Percentiles rank a stretch among this genome's conserved stretches.
phyloP scores from a whole-genome alignment of 1,139 yeast species.

The Wickerhamiella pararugosa region DNA sequence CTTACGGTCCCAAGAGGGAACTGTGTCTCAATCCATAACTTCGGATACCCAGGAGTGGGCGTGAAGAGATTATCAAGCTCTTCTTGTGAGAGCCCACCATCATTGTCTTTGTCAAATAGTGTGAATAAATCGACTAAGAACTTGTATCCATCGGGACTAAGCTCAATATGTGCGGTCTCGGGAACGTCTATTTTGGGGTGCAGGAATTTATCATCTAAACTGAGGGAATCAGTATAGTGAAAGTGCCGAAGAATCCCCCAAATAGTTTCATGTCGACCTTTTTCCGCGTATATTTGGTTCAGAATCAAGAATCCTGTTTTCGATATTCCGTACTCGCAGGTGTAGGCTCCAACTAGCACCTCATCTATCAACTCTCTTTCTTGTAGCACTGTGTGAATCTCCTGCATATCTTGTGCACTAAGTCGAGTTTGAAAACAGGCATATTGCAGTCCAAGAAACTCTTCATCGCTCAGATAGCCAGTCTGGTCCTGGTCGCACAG shows the following conservation, averaged over 20 bases:
- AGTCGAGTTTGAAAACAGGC: slow-evolving; percentile 41
- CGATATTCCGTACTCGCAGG: slow-evolving; percentile 36
- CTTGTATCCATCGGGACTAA: slow-evolving; percentile 86
- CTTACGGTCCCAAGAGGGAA: slow-evolving; percentile 82
- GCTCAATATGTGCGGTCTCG: slow-evolving; percentile 65
- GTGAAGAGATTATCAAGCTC: slow-evolving; percentile 57
- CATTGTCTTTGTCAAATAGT: slow-evolving; percentile 82
- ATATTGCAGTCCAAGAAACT: slow-evolving; percentile 50
- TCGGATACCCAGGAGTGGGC: slow-evolving; percentile 89
- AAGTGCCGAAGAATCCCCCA: slow-evolving; percentile 87
- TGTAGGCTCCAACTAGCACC: neutral
- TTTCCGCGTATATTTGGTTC: slow-evolving; percentile 70
- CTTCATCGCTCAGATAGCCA: slow-evolving; percentile 56
- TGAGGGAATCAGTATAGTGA: slow-evolving; percentile 81
- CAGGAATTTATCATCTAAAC: slow-evolving; percentile 61
- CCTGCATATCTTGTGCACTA: slow-evolving; percentile 11
- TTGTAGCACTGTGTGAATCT: slow-evolving; percentile 11
- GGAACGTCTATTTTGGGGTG: slow-evolving; percentile 72
- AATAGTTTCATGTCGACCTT: slow-evolving; percentile 87
- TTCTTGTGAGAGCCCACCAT: slow-evolving; percentile 71
- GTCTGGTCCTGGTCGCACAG: slow-evolving; percentile 84
- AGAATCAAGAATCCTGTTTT: slow-evolving; percentile 61
- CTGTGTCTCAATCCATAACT: slow-evolving; percentile 66
- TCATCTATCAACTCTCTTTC: slow-evolving; percentile 7
- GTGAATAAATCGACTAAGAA: slow-evolving; percentile 81